A percentile compares a stretch with the other conserved stretches of the same genome.
Evolutionary conservation across 2,329 filamentous ascomycete species (phyloP).

Genomic region (Sporothrix schenckii): DNA sequence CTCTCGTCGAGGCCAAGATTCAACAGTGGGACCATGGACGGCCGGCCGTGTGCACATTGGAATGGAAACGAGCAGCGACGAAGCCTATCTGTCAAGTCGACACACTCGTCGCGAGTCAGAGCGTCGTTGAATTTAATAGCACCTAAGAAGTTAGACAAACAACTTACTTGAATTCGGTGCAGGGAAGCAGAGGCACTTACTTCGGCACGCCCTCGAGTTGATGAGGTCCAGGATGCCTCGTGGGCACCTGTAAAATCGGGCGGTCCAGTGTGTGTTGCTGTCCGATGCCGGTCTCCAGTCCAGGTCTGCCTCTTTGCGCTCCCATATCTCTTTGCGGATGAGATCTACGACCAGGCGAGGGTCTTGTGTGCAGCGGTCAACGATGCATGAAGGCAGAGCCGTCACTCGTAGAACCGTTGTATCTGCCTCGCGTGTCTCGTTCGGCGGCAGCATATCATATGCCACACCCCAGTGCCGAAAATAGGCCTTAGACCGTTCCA

Average conservation of each 20-base stretch:
- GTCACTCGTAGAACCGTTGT: constrained; percentile 52
- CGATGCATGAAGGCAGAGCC: constrained; percentile 69
- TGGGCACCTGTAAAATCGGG: constrained; percentile 69
- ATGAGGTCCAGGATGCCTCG: constrained; percentile 74
- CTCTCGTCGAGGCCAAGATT: constrained; percentile 47
- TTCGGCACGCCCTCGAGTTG: constrained; percentile 75
- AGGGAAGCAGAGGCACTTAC: constrained; percentile 44
- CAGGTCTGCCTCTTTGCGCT: constrained; percentile 53
- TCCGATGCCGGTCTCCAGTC: neutral
- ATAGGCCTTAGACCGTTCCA: constrained; percentile 56
- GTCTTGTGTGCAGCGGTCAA: constrained; percentile 73
- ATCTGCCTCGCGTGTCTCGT: neutral
- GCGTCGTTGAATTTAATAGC: constrained; percentile 86
- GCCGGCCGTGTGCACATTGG: constrained; percentile 78
- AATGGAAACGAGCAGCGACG: constrained; percentile 72
- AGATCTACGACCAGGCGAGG: constrained; percentile 73
- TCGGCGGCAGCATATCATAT: constrained; percentile 50
- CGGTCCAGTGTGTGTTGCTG: constrained; percentile 55
- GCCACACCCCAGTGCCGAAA: constrained; percentile 76
- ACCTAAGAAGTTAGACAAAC: constrained; percentile 41
- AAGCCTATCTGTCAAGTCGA: constrained; percentile 59
- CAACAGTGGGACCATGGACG: constrained; percentile 66
- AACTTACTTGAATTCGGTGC: too few species aligned
- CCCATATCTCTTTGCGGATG: constrained; percentile 75
- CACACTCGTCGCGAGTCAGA: constrained; percentile 61